These are phyloP conservation scores for Tetrapyrgos nigripes DNA, from an alignment of 1,284 basidiomycete species.

Conservation along the genomic window DNA sequence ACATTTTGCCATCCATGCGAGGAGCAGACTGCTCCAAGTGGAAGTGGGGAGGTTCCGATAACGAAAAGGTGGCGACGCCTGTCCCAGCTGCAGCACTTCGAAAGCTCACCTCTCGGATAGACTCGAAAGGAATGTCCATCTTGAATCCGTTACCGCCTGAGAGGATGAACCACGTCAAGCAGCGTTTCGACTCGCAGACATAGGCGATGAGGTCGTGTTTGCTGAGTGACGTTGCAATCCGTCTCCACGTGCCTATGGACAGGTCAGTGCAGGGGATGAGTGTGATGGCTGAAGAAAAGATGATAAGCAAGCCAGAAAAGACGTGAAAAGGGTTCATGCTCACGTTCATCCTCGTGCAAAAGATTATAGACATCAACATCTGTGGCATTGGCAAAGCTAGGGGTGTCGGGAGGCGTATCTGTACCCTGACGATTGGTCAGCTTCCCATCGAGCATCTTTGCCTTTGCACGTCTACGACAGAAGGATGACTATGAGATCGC, in stretches of 20 bases:
- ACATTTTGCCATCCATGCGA: conserved; percentile 35
- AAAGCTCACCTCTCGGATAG: conserved; percentile 64
- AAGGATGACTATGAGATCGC: not conserved
- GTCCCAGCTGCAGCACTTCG: conserved; percentile 58
- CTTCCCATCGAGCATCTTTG: conserved; percentile 71
- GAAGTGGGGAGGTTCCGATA: conserved; percentile 71
- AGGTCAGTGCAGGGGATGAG: conserved; percentile 79
- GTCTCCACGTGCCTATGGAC: conserved; percentile 77
- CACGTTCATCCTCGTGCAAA: conserved; percentile 77
- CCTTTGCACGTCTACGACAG: conserved; percentile 72
- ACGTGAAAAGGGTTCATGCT: conserved; percentile 34
- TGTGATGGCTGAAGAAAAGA: conserved; percentile 60
- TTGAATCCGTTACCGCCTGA: conserved; percentile 78
- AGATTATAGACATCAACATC: conserved; percentile 66
- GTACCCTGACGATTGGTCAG: conserved; percentile 43
- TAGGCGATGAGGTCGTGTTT: conserved; percentile 78
- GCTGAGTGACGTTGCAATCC: conserved; percentile 60
- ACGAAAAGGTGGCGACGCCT: conserved; percentile 65
- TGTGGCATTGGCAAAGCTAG: conserved; percentile 56
- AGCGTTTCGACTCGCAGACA: conserved; percentile 66
- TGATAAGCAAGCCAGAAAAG: not conserved
- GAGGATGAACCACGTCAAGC: conserved; percentile 79
- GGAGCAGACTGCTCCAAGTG: conserved; percentile 59
- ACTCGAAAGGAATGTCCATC: conserved; percentile 80
- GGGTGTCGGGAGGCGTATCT: conserved; percentile 56